Evolutionary conservation across 2,329 filamentous ascomycete species (phyloP).

Genomic region (Hypoxylon sp.): DNA sequence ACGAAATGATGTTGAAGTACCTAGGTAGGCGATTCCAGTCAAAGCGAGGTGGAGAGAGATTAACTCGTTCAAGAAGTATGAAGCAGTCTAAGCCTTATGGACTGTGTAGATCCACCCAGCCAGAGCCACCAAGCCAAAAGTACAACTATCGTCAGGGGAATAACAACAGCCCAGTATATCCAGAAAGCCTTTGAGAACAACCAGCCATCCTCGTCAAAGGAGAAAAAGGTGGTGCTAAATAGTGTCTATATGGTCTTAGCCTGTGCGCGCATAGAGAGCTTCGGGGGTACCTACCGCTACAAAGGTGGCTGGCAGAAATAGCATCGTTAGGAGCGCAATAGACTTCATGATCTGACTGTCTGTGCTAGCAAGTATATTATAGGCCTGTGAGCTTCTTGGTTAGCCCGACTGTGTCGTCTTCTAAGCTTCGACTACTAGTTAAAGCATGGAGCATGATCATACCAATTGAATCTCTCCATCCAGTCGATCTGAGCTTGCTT

Average conservation of each 20-base stretch:
- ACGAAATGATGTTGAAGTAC: too few species aligned
- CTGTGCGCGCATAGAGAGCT: too few species aligned
- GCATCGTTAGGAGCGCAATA: not conserved
- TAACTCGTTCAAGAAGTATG: too few species aligned
- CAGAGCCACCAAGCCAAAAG: not conserved
- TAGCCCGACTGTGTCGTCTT: not conserved
- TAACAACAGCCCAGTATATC: slow-evolving; percentile 3
- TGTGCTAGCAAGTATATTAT: not conserved
- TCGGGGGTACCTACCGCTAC: not conserved
- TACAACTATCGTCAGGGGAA: not conserved
- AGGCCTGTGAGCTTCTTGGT: not conserved
- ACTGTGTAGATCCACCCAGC: not conserved
- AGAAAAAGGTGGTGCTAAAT: not conserved
- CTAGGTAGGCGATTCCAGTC: too few species aligned
- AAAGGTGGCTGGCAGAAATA: not conserved
- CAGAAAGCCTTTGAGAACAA: not conserved
- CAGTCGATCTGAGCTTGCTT: not conserved
- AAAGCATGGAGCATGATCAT: too few species aligned
- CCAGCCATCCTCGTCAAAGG: not conserved
- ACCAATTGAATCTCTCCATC: not conserved
- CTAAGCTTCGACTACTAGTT: too few species aligned
- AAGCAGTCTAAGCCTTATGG: not conserved
- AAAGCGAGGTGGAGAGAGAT: too few species aligned
- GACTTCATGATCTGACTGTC: slow-evolving; percentile 1
- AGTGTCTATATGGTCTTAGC: not conserved